Percentiles rank a stretch among this genome's conserved stretches.
Conservation (phyloP, 108 stramenopile genomes). For the Skeletonema grethae region DNA sequence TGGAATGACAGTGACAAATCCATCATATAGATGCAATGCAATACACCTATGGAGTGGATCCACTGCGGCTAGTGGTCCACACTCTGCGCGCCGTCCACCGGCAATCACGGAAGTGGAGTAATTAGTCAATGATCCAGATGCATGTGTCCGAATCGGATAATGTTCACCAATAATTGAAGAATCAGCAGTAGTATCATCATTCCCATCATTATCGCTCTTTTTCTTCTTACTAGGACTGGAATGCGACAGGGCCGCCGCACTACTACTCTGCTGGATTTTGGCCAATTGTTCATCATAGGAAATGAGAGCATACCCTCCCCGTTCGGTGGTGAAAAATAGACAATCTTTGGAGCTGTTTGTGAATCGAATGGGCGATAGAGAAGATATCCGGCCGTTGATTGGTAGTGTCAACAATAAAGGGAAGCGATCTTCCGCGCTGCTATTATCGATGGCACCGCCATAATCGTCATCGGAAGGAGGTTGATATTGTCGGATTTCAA, state of each 20-base stretch:
- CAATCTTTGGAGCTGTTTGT: conserved; percentile 36
- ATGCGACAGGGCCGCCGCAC: neutral
- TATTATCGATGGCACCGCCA: conserved; percentile 1
- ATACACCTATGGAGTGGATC: conserved; percentile 72
- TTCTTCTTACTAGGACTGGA: neutral
- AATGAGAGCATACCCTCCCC: conserved; percentile 72
- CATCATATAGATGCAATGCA: conserved; percentile 77
- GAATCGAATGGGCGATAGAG: conserved; percentile 51
- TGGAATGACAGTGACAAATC: conserved; percentile 69
- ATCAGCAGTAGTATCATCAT: neutral
- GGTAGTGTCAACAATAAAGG: conserved; percentile 66
- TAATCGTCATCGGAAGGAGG: neutral
- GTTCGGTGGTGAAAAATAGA: conserved; percentile 77
- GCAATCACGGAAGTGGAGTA: conserved; percentile 28
- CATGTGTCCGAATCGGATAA: conserved; percentile 55
- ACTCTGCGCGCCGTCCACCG: conserved; percentile 53
- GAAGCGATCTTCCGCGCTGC: conserved; percentile 44
- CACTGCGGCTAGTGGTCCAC: conserved; percentile 65
- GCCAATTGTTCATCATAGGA: conserved; percentile 47
- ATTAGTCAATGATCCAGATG: conserved; percentile 56
- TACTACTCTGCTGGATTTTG: neutral
- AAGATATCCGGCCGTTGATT: conserved; percentile 73
- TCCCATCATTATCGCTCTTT: neutral
- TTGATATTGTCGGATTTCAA: conserved; percentile 63
- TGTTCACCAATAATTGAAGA: conserved; percentile 20